These are phyloP conservation scores for Thraustotheca clavata DNA, from an alignment of 352 stramenopile species.

Conservation along the genomic window DNA sequence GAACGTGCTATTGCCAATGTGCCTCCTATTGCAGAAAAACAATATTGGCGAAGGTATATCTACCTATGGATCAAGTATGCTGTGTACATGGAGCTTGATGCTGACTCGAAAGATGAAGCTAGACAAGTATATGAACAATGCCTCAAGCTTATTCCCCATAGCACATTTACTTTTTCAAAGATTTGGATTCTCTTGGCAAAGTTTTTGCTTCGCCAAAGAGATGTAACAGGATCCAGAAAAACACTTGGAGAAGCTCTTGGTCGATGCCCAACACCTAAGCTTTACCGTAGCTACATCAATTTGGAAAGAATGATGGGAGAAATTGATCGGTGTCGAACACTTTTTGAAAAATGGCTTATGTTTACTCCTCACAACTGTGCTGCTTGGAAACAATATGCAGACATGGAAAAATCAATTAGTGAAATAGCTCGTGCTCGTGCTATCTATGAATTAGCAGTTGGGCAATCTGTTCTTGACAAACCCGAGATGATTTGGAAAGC, in stretches of 20 bases:
- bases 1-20: constrained; percentile 93
- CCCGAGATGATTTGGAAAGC: constrained; percentile 98
- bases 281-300: constrained; percentile 91
- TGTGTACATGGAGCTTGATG: constrained; percentile 94
- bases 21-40: constrained; percentile 92
- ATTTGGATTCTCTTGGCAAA: constrained; percentile 97
- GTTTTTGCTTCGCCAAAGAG: constrained; percentile 92
- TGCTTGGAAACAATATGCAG: constrained; percentile 94
- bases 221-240: constrained; percentile 86
- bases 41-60: constrained; percentile 98
- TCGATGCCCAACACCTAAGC: constrained; percentile 87
- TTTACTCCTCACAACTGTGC: constrained; percentile 86
- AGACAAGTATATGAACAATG: constrained; percentile 93
- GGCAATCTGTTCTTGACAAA: constrained; percentile 95
- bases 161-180: constrained; percentile 97
- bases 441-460: constrained; percentile 95
- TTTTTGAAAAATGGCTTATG: constrained; percentile 83
- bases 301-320: constrained; percentile 98
- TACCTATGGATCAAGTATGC: constrained; percentile 99
- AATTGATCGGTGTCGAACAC: constrained; percentile 92
- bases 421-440: constrained; percentile 90
- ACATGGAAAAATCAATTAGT: constrained; percentile 93
- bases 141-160: constrained; percentile 91
- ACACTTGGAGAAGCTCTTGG: constrained; percentile 93
- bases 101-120: constrained; percentile 40